Percentiles rank a stretch among this genome's conserved stretches.
phyloP scores from a whole-genome alignment of 805 yeast species.

The Metschnikowia koreensis region DNA sequence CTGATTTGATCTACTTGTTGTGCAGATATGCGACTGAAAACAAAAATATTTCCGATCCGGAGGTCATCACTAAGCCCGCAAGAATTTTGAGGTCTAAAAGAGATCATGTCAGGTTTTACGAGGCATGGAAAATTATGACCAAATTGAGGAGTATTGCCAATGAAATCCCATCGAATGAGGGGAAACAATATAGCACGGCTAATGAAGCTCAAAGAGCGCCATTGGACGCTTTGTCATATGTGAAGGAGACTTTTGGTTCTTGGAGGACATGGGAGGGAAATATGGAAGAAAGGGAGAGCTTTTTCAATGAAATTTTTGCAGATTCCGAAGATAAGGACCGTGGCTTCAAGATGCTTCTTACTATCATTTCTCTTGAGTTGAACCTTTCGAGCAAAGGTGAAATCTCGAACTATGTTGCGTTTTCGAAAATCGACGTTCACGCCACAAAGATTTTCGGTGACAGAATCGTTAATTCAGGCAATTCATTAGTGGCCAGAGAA shows the following conservation, averaged over 20 bases:
- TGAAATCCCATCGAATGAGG: conserved; percentile 15
- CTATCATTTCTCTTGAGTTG: conserved; percentile 1
- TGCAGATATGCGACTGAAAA: conserved; percentile 37
- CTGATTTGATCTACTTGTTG: conserved; percentile 43
- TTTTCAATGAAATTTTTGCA: conserved; percentile 37
- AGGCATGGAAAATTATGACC: conserved; percentile 85
- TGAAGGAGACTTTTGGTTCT: conserved; percentile 56
- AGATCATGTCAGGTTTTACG: conserved; percentile 73
- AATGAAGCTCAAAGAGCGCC: conserved; percentile 45
- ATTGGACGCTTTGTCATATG: conserved; percentile 49
- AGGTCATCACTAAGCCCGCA: conserved; percentile 87
- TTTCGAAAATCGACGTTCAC: conserved; percentile 3
- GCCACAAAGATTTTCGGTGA: neutral
- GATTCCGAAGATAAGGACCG: neutral
- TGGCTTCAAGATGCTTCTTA: neutral
- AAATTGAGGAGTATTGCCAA: conserved; percentile 70
- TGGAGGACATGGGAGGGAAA: conserved; percentile 95
- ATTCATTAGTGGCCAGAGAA: neutral
- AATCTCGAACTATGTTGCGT: neutral
- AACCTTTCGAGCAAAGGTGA: neutral
- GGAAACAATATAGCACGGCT: conserved; percentile 3
- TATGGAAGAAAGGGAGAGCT: conserved; percentile 53
- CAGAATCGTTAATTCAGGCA: neutral
- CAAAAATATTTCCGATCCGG: conserved; percentile 76
- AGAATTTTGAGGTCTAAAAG: conserved; percentile 68